Evolutionary conservation across 108 stramenopile genomes (phyloP), one percentile per base, ranked within the genome.

Genomic region (Skeletonema costatum): DNA sequence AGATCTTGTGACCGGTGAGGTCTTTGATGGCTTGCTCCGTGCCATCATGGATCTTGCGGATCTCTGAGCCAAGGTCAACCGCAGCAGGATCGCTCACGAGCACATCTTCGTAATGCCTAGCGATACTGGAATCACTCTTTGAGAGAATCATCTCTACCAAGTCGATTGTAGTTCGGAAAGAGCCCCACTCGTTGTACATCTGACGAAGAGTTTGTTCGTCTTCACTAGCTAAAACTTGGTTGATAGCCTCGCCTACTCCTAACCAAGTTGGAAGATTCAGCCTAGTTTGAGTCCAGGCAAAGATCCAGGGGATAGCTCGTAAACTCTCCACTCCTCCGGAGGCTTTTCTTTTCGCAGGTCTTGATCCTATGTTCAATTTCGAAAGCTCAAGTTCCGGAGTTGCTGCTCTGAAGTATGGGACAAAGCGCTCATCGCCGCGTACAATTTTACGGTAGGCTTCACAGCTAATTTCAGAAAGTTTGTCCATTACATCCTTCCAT

Each of bases 271-370:
- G 96, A 19, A 99, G 86, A 70, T 98, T 92, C 32, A 93, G 66
- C 11, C 98, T 89, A 36, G 98, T 99, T 82, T 99, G 98, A 1
- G 96, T 97, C 98, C 98, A 99, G 3, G 98, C 91, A 74, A 99
- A 99, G 39, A 92, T 98, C 98, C 98, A 98, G n/a, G 98, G 98
- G 13, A 82, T 75, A 2, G 79, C 69, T 44, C 75, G 60, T 5
- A 99, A 86, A 82, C 92, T 92, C 75, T 99, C 98, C 2, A 99
- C 97, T 12, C 98, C 98, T 16, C 98, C 98, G 21, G 85, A 87
- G 4, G 97, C 89, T 56, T 98, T 97, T 46, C 98, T 80, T 75
- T 99, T 99, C 9, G 97, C 96, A 8, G 98, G 98, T 39, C 98
- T 87, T 6, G 96, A 97, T n/a, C 98, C 98, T 78, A 99, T 96